Conservation (phyloP, 1,139 yeast genomes). For the Geotrichum klebahnii region DNA sequence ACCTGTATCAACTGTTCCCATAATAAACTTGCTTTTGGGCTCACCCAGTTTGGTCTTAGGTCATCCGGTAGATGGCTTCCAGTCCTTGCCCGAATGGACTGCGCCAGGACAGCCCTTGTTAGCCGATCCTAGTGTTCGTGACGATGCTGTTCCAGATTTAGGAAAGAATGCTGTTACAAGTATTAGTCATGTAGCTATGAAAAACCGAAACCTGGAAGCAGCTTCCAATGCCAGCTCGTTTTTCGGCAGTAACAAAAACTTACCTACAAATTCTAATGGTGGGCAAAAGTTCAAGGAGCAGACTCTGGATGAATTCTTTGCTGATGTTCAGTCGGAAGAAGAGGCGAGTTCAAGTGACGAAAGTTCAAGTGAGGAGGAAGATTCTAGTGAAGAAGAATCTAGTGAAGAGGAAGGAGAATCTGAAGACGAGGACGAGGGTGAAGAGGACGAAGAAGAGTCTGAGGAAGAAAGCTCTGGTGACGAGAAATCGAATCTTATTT, state of each 20-base stretch:
- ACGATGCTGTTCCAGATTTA: slow-evolving; percentile 25
- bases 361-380: slow-evolving; percentile 29
- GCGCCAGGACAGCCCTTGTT: slow-evolving; percentile 26
- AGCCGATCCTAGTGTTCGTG: slow-evolving; percentile 34
- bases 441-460: slow-evolving; percentile 15
- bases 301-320: slow-evolving; percentile 82
- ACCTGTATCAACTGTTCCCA: slow-evolving; percentile 19
- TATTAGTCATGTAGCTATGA: slow-evolving; percentile 16
- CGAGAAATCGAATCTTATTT: slow-evolving; percentile 2
- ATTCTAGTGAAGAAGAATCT: slow-evolving; percentile 26
- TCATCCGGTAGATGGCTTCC: slow-evolving; percentile 35
- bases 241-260: slow-evolving; percentile 14
- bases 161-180: slow-evolving; percentile 11
- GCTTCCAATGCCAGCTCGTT: neutral
- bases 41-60: slow-evolving; percentile 37
- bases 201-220: neutral
- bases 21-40: slow-evolving; percentile 33
- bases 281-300: slow-evolving; percentile 53
- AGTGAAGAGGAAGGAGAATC: slow-evolving; percentile 27
- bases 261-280: slow-evolving; percentile 21
- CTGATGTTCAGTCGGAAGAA: slow-evolving; percentile 44
- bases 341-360: slow-evolving; percentile 32
- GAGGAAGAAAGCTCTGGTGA: slow-evolving; percentile 65
- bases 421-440: slow-evolving; percentile 19
- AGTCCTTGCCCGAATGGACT: slow-evolving; percentile 37